Percentiles rank a stretch among this genome's conserved stretches.
These are phyloP conservation scores for Amanita molliuscula DNA, from an alignment of 768 basidiomycete species.

Conservation along the genomic window DNA sequence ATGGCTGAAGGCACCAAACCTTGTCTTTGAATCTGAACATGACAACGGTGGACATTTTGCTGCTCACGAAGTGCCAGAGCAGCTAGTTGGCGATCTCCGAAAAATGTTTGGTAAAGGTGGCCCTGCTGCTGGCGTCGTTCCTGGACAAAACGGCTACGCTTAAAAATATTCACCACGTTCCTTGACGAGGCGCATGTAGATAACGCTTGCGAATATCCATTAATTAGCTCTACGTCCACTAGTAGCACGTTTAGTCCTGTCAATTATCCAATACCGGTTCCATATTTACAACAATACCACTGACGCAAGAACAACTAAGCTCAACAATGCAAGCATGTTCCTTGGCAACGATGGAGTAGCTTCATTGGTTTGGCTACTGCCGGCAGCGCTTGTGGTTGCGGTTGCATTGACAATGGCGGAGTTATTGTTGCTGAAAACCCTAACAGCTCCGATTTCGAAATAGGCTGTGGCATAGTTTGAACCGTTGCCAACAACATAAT, in stretches of 20 bases:
- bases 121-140: constrained; percentile 36
- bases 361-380: neutral
- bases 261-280: neutral
- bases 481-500: constrained; percentile 56
- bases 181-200: no score
- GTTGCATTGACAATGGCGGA: neutral
- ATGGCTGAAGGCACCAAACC: constrained; percentile 28
- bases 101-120: constrained; percentile 49
- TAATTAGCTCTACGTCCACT: neutral
- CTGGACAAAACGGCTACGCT: constrained; percentile 31
- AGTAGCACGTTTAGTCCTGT: neutral
- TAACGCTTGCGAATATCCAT: no score
- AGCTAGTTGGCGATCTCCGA: constrained; percentile 37
- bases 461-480: constrained; percentile 56
- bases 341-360: neutral
- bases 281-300: neutral
- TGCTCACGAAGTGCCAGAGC: constrained; percentile 37
- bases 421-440: neutral
- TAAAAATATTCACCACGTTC: neutral
- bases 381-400: neutral
- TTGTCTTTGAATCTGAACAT: constrained; percentile 39
- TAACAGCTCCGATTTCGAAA: constrained; percentile 59
- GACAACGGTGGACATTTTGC: constrained; percentile 50
- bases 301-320: neutral
- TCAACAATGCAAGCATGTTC: neutral